Percentiles rank a stretch among this genome's conserved stretches.
Evolutionary conservation across 1,284 basidiomycete genomes (phyloP).

Genomic region (Cystobasidium slooffiae): DNA sequence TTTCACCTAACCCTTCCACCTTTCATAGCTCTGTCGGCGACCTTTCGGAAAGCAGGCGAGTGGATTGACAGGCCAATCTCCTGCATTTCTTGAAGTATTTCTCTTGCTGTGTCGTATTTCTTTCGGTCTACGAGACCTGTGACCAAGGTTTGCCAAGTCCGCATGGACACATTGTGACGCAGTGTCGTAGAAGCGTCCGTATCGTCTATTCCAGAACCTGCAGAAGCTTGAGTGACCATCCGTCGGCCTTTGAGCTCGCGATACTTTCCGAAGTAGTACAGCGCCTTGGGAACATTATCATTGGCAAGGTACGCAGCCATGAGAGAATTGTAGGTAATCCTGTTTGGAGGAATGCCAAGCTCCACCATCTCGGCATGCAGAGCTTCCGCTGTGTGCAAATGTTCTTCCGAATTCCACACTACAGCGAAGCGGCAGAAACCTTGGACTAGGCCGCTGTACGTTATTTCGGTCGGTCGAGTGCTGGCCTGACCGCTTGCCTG

Average conservation of each 20-base stretch:
- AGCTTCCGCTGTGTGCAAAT: conserved; percentile 27
- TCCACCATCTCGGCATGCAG: conserved; percentile 31
- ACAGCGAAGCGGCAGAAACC: conserved; percentile 23
- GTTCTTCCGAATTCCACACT: not conserved
- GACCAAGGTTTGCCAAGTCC: conserved; percentile 36
- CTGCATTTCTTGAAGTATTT: conserved; percentile 28
- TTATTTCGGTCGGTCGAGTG: conserved; percentile 21
- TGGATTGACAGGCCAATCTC: conserved; percentile 26
- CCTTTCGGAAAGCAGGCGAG: conserved; percentile 22
- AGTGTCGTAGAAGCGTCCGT: conserved; percentile 1
- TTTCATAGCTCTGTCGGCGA: not conserved
- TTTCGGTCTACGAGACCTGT: conserved; percentile 30
- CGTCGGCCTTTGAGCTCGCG: conserved; percentile 19
- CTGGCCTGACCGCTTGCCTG: conserved; percentile 4
- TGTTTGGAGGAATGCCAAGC: conserved; percentile 24
- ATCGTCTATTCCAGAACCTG: not conserved
- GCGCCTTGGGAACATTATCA: not conserved
- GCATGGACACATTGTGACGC: conserved; percentile 18
- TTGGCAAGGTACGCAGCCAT: conserved; percentile 37
- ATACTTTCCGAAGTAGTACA: conserved; percentile 30
- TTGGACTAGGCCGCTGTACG: conserved; percentile 34
- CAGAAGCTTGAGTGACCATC: not conserved
- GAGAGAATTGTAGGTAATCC: conserved; percentile 39
- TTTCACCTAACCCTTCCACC: not conserved
- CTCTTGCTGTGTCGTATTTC: conserved; percentile 4